Evolutionary conservation across 768 basidiomycete species (phyloP).

Genomic region (Russula virescens): DNA sequence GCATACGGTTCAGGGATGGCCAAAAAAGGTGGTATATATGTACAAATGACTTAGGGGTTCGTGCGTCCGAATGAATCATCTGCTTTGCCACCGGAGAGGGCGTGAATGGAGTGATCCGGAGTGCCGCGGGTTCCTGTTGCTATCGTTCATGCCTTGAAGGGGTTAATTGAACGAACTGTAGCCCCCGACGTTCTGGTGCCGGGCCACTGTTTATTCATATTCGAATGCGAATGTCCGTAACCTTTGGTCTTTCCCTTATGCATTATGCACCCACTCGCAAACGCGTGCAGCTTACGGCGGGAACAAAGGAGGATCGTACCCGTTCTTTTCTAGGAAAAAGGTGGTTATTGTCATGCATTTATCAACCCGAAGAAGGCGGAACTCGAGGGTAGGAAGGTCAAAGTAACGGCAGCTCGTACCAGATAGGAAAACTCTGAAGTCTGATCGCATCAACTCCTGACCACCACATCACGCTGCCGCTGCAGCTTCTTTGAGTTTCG

Average conservation of each 20-base stretch:
- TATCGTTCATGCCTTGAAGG: background rate
- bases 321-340: background rate
- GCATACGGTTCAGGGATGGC: background rate
- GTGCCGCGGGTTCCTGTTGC: slow-evolving; percentile 12
- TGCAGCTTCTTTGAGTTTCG: background rate
- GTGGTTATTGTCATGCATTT: background rate
- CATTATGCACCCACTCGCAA: background rate
- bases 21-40: slow-evolving; percentile 1
- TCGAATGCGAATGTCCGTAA: background rate
- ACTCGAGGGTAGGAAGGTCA: background rate
- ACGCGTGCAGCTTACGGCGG: background rate
- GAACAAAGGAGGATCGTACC: background rate
- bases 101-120: slow-evolving; percentile 12
- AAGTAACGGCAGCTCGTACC: background rate
- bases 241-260: background rate
- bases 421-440: background rate
- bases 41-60: background rate
- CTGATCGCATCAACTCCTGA: background rate
- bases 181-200: background rate
- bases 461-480: background rate
- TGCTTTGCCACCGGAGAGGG: background rate
- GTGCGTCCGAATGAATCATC: background rate
- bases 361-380: slow-evolving; percentile 11
- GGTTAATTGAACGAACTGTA: background rate
- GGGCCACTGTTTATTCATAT: background rate